Base-by-base conservation (phyloP, 768 basidiomycete genomes). In the Russula earlei region DNA sequence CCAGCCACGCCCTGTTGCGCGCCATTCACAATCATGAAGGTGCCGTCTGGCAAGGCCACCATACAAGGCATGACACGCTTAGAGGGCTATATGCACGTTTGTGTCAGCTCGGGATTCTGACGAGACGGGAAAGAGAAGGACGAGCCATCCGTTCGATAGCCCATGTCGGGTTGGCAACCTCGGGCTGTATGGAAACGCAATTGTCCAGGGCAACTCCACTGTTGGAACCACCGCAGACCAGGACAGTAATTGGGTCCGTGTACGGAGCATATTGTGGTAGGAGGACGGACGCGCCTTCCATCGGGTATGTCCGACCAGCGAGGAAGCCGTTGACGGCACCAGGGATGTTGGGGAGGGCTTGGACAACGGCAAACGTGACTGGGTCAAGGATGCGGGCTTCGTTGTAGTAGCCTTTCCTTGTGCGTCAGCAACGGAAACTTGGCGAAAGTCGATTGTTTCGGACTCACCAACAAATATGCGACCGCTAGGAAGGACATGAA, bases 151-250 rank as follows among this genome's bases (percentile, higher is more conserved):
- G 79, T 66, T 91, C 88, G 9, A 90, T 34, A 0, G 74, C 74
- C 88, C 88, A 91, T 1, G 75, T 75, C 1, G 85, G 66, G 49
- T 83, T 81, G 1, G 65, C 36, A 0, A 63, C 78, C 64, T 91
- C 88, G 0, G 88, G 88, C 24, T 76, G 69, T 24, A 83, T 87
- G 1, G 75, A 71, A 12, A 88, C 77, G 61, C 88, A 91, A 62
- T 87, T 88, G 62, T 88, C 86, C 24, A 84, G 68, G 3, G 76
- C 76, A 10, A 67, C 64, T 4, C 80, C 81, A 8, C 70, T 74
- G 36, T 80, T 80, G 0, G 85, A 85, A 4, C 89, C 89, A 65
- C 89, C 89, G 61, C 89, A 91, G 29, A 90, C 72, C 2, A 91
- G 66, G 17, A 90, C 62, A 27, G 76, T 72, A n/a, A 88, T 65